Evolutionary conservation across 1,284 basidiomycete species (phyloP).

Genomic region (Ustilago tritici): DNA sequence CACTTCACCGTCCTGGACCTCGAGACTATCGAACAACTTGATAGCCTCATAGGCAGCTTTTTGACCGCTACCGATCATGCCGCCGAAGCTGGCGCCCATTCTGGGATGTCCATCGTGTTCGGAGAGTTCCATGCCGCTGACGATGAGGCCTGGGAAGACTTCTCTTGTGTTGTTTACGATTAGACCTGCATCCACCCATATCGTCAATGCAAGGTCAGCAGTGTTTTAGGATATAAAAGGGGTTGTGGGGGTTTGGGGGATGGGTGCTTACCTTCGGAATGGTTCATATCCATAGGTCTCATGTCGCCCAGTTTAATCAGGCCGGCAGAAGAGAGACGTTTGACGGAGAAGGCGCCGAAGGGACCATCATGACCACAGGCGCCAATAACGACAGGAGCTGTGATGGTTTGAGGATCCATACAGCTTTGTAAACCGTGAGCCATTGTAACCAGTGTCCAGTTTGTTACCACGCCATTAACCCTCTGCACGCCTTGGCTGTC

Average conservation of each 20-base stretch:
- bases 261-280: constrained; percentile 51
- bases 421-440: constrained; percentile 78
- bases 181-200: constrained; percentile 20
- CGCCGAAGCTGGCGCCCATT: constrained; percentile 76
- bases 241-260: not conserved
- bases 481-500: constrained; percentile 72
- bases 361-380: constrained; percentile 82
- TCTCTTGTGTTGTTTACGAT: constrained; percentile 77
- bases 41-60: constrained; percentile 82
- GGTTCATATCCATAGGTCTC: constrained; percentile 72
- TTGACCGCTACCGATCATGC: constrained; percentile 83
- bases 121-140: constrained; percentile 82
- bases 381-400: constrained; percentile 74
- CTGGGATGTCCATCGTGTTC: constrained; percentile 84
- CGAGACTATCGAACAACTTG: constrained; percentile 75
- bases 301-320: constrained; percentile 84
- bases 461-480: constrained; percentile 84
- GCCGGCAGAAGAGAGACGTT: constrained; percentile 82
- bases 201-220: too few species aligned
- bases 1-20: constrained; percentile 78
- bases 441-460: constrained; percentile 85
- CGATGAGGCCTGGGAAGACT: constrained; percentile 82
- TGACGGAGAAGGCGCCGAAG: constrained; percentile 87
- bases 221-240: too few species aligned
- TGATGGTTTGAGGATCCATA: constrained; percentile 82